Evolutionary conservation across 345 rosid genomes (phyloP).

Genomic region (Jatropha curcas): DNA sequence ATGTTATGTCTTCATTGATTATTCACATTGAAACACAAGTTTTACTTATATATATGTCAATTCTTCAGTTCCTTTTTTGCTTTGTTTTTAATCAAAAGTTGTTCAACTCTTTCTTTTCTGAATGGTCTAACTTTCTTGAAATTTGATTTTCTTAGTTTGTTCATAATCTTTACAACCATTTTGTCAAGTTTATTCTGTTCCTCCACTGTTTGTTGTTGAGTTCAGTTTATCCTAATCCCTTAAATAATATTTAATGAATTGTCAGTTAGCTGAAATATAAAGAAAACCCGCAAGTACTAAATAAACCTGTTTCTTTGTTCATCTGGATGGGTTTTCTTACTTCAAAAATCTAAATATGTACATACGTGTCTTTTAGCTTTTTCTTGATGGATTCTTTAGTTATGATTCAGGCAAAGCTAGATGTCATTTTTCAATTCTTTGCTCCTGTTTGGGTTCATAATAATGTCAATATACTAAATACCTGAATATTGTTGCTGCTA

Average conservation of each 20-base stretch:
- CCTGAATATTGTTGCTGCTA: not conserved
- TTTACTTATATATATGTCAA: no score
- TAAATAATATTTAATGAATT: not conserved
- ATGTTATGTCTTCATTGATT: not conserved
- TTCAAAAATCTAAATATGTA: not conserved
- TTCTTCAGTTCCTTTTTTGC: not conserved
- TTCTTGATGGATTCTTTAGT: not conserved
- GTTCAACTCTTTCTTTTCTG: not conserved
- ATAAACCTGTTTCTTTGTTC: not conserved
- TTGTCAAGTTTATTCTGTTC: no score
- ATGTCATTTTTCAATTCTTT: not conserved
- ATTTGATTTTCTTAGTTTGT: not conserved
- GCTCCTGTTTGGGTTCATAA: not conserved
- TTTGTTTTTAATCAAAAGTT: no score
- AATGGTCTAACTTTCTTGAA: not conserved
- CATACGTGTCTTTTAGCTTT: not conserved
- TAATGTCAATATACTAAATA: not conserved
- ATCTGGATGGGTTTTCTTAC: not conserved
- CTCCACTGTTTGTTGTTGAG: no score
- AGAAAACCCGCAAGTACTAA: not conserved
- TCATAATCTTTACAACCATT: not conserved
- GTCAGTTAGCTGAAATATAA: not conserved
- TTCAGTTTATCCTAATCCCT: not conserved
- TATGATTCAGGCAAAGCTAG: not conserved
- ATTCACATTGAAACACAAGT: not conserved